A percentile compares a stretch with the other conserved stretches of the same genome.
These are phyloP conservation scores for Articulospora tetracladia DNA, from an alignment of 495 filamentous ascomycete species.

Conservation along the genomic window DNA sequence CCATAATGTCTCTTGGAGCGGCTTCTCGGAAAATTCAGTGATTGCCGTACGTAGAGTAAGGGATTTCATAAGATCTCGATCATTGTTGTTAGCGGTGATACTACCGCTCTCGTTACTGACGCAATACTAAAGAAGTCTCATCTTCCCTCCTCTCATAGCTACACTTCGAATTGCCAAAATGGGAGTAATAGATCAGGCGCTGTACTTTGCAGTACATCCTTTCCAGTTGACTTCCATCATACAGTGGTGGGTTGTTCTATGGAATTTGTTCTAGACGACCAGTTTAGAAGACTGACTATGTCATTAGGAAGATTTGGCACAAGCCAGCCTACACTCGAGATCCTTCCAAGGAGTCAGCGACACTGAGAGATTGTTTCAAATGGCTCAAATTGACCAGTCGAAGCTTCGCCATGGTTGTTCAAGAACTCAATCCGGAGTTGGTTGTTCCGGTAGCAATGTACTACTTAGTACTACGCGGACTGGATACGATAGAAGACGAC, in stretches of 20 bases:
- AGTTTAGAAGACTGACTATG: background rate
- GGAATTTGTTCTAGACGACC: too few relatives aligned
- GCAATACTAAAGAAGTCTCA: too few relatives aligned
- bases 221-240: slow-evolving; percentile 77
- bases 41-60: too few relatives aligned
- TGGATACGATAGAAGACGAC: slow-evolving; percentile 98
- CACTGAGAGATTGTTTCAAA: slow-evolving; percentile 76
- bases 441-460: slow-evolving; percentile 88
- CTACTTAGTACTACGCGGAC: slow-evolving; percentile 83
- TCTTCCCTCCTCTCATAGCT: too few relatives aligned
- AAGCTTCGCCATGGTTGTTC: slow-evolving; percentile 89
- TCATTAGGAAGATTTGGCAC: slow-evolving; percentile 91
- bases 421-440: slow-evolving; percentile 91
- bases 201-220: slow-evolving; percentile 77
- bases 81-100: too few relatives aligned
- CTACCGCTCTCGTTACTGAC: too few relatives aligned
- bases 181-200: too few relatives aligned
- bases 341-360: slow-evolving; percentile 64
- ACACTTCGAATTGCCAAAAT: too few relatives aligned
- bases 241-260: slow-evolving; percentile 94
- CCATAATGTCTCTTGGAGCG: too few relatives aligned
- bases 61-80: too few relatives aligned
- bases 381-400: slow-evolving; percentile 86
- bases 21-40: too few relatives aligned
- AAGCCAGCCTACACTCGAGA: slow-evolving; percentile 85